phyloP scores from a whole-genome alignment of 176 grass and related monocot species.

The Juncus effusus region DNA sequence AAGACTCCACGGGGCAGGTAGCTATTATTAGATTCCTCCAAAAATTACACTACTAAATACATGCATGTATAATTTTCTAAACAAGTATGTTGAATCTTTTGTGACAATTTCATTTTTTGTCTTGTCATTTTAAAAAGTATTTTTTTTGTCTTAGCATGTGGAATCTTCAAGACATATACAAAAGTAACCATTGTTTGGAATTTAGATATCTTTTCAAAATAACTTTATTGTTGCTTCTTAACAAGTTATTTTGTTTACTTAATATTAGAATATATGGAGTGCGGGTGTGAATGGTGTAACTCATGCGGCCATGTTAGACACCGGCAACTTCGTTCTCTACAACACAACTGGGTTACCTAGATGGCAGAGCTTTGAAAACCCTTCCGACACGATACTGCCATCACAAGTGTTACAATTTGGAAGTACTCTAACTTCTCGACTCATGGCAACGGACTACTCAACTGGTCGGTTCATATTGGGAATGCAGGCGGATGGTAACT shows the following conservation, averaged over 20 bases:
- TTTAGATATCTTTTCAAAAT: background rate
- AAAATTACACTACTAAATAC: too few relatives aligned
- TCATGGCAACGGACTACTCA: conserved; percentile 36
- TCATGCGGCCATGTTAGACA: conserved; percentile 42
- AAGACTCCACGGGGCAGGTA: conserved; percentile 17
- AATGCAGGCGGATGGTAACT: background rate
- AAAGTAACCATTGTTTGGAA: background rate
- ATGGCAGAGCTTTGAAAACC: conserved; percentile 39
- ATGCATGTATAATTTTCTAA: too few relatives aligned
- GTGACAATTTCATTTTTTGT: background rate
- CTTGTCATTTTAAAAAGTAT: background rate
- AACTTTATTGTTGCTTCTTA: background rate
- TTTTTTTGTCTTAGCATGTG: background rate
- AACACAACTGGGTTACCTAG: background rate
- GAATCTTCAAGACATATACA: too few relatives aligned
- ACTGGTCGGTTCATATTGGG: conserved; percentile 37
- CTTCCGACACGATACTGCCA: conserved; percentile 46
- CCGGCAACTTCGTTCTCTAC: conserved; percentile 41
- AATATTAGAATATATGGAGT: conserved; percentile 24
- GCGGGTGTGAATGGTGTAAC: conserved; percentile 4
- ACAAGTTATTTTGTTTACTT: background rate
- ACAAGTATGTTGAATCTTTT: too few relatives aligned
- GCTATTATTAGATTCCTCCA: too few relatives aligned
- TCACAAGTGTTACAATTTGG: conserved; percentile 20
- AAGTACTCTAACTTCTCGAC: conserved; percentile 19